Conservation (phyloP, 306 rosid species). For the Cucumis hystrix region DNA sequence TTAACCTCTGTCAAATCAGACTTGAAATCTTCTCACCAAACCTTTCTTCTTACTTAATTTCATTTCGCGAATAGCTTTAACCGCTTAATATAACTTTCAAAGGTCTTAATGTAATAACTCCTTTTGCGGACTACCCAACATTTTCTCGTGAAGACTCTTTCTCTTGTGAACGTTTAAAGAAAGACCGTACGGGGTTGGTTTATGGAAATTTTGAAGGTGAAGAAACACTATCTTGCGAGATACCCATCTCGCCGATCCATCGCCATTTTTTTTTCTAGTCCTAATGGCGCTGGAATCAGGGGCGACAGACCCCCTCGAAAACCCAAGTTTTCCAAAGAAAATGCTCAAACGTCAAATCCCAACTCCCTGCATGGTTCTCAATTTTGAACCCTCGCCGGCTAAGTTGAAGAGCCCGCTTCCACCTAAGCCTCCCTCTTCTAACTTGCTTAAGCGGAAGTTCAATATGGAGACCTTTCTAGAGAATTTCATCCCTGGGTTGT, state of each 20-base stretch:
- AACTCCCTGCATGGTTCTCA: conserved; percentile 10
- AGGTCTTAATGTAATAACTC: too few relatives aligned
- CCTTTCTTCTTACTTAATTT: too few relatives aligned
- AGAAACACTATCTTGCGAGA: too few relatives aligned
- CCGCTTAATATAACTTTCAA: too few relatives aligned
- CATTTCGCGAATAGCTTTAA: too few relatives aligned
- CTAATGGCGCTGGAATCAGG: conserved; percentile 27
- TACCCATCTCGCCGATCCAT: conserved; percentile 21
- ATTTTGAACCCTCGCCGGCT: conserved; percentile 43
- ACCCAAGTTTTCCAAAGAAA: conserved; percentile 47
- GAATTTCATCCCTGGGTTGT: conserved; percentile 24
- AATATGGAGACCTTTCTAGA: conserved; percentile 32
- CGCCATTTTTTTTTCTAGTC: conserved; percentile 30
- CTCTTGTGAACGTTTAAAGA: too few relatives aligned
- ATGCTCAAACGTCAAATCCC: conserved; percentile 68
- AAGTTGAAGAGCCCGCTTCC: conserved; percentile 76
- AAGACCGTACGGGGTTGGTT: too few relatives aligned
- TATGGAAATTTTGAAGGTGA: too few relatives aligned
- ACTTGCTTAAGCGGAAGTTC: conserved; percentile 91
- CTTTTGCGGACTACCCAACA: too few relatives aligned
- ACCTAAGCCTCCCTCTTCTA: conserved; percentile 74
- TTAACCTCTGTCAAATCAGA: too few relatives aligned
- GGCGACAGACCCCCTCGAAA: conserved; percentile 35
- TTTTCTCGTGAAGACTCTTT: too few relatives aligned
- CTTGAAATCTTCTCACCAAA: too few relatives aligned